These are phyloP conservation scores for Zygosaccharomyces kombuchaensis DNA, from an alignment of 805 yeast species.

Conservation along the genomic window DNA sequence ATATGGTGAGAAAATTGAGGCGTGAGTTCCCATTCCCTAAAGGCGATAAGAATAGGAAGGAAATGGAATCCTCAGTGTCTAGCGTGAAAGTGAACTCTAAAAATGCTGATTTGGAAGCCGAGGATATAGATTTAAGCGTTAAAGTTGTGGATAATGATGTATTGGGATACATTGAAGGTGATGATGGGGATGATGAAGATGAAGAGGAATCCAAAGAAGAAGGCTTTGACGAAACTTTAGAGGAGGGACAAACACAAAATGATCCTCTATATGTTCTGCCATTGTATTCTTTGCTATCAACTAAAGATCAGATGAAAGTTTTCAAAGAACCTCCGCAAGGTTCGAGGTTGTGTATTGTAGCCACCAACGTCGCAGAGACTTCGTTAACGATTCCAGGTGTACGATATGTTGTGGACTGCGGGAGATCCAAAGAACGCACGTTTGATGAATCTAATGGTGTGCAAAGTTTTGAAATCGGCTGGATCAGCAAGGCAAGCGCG, in stretches of 20 bases:
- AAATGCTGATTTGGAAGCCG: conserved; percentile 73
- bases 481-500: conserved; percentile 95
- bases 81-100: conserved; percentile 51
- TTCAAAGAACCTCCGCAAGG: conserved; percentile 83
- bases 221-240: conserved; percentile 64
- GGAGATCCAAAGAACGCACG: conserved; percentile 85
- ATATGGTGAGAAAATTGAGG: conserved; percentile 65
- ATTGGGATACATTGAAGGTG: conserved; percentile 33
- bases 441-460: conserved; percentile 82
- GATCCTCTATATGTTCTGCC: conserved; percentile 91
- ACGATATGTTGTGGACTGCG: conserved; percentile 91
- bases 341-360: conserved; percentile 82
- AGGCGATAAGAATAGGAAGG: conserved; percentile 13
- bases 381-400: conserved; percentile 95
- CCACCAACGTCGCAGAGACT: conserved; percentile 97
- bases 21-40: conserved; percentile 57
- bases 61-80: conserved; percentile 35
- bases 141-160: conserved; percentile 34
- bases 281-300: conserved; percentile 87
- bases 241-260: conserved; percentile 61
- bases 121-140: conserved; percentile 76
- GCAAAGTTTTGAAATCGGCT: conserved; percentile 84
- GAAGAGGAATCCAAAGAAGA: conserved; percentile 43
- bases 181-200: conserved; percentile 38
- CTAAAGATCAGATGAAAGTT: conserved; percentile 90